Conservation (phyloP, 441 rosid genomes). For the Adansonia madagascariensis region DNA sequence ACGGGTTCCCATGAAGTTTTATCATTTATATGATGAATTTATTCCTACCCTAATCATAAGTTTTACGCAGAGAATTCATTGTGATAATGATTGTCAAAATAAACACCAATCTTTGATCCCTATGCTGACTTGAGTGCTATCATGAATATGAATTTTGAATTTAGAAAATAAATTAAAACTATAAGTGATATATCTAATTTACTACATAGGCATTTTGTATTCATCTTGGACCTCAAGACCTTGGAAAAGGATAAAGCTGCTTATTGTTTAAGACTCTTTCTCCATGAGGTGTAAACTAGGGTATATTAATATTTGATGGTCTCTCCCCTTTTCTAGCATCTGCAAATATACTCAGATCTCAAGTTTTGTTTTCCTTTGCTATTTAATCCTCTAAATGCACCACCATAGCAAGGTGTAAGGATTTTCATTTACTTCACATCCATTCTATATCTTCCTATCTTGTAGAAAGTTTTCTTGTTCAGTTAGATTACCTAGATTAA, state of each 20-base stretch:
- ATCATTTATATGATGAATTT: neutral
- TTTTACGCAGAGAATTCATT: neutral
- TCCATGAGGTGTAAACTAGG: neutral
- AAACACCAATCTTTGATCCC: neutral
- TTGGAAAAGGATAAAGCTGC: conserved; percentile 8
- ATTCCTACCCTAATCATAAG: neutral
- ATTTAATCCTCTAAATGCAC: neutral
- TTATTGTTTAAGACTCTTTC: neutral
- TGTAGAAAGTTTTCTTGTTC: neutral
- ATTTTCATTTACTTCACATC: neutral
- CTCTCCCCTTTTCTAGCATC: neutral
- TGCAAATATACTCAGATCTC: neutral
- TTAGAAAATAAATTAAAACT: neutral
- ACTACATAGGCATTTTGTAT: neutral
- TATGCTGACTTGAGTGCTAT: neutral
- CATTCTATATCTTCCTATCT: neutral
- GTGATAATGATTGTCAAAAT: neutral
- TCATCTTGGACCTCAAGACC: conserved; percentile 3
- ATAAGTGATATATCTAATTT: neutral
- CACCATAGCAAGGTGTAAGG: neutral
- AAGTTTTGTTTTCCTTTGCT: neutral
- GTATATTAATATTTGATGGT: neutral
- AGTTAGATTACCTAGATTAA: neutral
- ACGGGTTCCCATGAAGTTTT: neutral
- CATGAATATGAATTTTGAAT: neutral